Percentiles rank a stretch among this genome's conserved stretches.
Conservation (phyloP, 2,329 filamentous ascomycete species). For the Capronia epimyces region DNA sequence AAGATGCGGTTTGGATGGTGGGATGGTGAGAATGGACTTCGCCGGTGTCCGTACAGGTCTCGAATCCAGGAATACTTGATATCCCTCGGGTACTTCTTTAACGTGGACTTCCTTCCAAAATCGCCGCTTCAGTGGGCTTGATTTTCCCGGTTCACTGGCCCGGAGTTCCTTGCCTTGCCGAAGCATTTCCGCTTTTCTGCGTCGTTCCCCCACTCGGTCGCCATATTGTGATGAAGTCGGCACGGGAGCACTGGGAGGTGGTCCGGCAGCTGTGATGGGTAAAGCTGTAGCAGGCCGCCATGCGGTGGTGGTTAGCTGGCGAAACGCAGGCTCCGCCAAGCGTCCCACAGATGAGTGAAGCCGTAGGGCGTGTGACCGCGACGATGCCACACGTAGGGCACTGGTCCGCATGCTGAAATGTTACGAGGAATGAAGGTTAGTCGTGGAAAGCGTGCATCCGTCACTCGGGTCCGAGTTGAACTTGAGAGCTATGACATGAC, state of each 20-base stretch:
- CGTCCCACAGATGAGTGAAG: conserved; percentile 7
- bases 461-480: not conserved
- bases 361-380: not conserved
- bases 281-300: conserved; percentile 39
- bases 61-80: conserved; percentile 67
- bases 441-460: not conserved
- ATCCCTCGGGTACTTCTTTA: conserved; percentile 53
- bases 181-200: conserved; percentile 48
- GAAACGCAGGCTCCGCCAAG: conserved; percentile 2
- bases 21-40: conserved; percentile 68
- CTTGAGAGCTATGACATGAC: no score
- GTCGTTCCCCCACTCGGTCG: conserved; percentile 45
- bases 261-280: conserved; percentile 54
- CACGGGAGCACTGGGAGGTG: conserved; percentile 54
- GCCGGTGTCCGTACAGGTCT: conserved; percentile 71
- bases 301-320: conserved; percentile 12
- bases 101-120: conserved; percentile 87
- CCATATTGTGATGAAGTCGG: conserved; percentile 45
- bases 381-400: conserved; percentile 4
- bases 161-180: conserved; percentile 43
- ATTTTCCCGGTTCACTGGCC: conserved; percentile 34
- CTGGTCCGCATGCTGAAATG: conserved; percentile 8
- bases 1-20: conserved; percentile 69
- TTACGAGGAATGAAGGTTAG: not conserved
- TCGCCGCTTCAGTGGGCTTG: conserved; percentile 56